Percentiles rank a stretch among this genome's conserved stretches.
phyloP scores from a whole-genome alignment of 78 protist genomes.

The Emiliania huxleyi region DNA sequence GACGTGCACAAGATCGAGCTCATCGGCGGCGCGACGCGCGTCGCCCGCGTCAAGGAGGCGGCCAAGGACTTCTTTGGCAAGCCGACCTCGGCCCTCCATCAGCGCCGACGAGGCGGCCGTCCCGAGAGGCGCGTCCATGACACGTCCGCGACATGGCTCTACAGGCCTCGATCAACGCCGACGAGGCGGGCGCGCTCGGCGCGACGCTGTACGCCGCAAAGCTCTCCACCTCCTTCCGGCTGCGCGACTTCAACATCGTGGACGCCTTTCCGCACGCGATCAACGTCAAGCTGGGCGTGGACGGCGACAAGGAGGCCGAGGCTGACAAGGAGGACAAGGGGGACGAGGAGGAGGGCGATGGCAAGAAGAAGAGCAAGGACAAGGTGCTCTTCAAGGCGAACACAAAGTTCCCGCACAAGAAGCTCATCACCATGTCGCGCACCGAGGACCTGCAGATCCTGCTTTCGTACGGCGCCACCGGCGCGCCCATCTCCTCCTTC shows the following conservation, averaged over 20 bases:
- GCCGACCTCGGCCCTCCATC: background rate
- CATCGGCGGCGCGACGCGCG: slow-evolving; percentile 9
- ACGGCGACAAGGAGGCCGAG: background rate
- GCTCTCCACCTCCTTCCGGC: slow-evolving; percentile 12
- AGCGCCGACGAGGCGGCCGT: slow-evolving; percentile 18
- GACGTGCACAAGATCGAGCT: background rate
- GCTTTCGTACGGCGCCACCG: background rate
- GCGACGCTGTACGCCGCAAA: slow-evolving; percentile 18
- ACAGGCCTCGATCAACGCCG: background rate
- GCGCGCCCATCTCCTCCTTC: background rate
- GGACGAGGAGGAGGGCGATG: background rate
- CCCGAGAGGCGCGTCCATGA: too few species aligned
- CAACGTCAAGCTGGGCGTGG: background rate
- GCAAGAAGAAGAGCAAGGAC: background rate
- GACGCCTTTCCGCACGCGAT: background rate
- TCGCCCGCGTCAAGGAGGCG: background rate
- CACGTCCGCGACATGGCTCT: background rate
- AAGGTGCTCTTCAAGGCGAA: background rate
- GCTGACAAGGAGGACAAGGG: background rate
- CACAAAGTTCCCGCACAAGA: slow-evolving; percentile 12
- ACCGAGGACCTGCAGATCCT: background rate
- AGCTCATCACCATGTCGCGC: background rate
- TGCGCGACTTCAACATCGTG: background rate
- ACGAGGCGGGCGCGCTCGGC: slow-evolving; percentile 16
- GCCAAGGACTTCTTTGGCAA: background rate